Percentiles rank a stretch among this genome's conserved stretches.
phyloP scores from a whole-genome alignment of 176 grass and related monocot species.

The Poa pratensis region DNA sequence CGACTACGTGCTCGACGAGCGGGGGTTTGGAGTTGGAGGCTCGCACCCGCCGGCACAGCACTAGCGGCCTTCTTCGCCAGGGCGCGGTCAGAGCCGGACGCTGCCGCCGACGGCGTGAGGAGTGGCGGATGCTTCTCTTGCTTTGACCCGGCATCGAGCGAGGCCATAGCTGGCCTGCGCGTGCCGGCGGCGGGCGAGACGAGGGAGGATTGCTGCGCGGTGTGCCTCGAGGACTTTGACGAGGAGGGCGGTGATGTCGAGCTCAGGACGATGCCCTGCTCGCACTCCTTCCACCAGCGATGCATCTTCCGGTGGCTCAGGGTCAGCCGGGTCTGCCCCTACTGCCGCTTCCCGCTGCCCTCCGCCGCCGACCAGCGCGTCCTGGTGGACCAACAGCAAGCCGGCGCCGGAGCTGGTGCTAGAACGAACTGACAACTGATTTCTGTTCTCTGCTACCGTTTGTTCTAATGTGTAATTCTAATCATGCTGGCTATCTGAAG shows the following conservation, averaged over 20 bases:
- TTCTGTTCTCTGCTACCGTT: background rate
- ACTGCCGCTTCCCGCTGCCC: slow-evolving; percentile 20
- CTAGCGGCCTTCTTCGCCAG: background rate
- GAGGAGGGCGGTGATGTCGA: background rate
- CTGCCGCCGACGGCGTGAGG: background rate
- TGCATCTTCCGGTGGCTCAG: slow-evolving; percentile 12
- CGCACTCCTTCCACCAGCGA: slow-evolving; percentile 10
- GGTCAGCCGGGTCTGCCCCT: slow-evolving; percentile 1
- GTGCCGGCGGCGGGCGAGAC: slow-evolving; percentile 3
- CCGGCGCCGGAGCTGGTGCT: background rate
- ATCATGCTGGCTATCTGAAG: background rate
- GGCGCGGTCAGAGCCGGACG: background rate
- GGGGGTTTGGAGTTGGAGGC: background rate
- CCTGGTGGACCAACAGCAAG: too few relatives aligned
- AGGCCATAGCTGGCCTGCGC: background rate
- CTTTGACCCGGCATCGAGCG: background rate
- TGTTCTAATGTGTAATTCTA: background rate
- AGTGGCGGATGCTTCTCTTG: background rate
- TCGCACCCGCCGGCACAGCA: background rate
- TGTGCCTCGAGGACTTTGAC: slow-evolving; percentile 5
- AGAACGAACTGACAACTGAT: background rate
- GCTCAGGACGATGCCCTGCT: slow-evolving; percentile 21
- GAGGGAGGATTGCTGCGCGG: slow-evolving; percentile 13
- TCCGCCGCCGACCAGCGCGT: background rate
- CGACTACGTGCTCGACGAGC: slow-evolving; percentile 2